Evolutionary conservation across 345 rosid species (phyloP), one percentile per base, ranked within the genome.

Genomic region (Populus ilicifolia): DNA sequence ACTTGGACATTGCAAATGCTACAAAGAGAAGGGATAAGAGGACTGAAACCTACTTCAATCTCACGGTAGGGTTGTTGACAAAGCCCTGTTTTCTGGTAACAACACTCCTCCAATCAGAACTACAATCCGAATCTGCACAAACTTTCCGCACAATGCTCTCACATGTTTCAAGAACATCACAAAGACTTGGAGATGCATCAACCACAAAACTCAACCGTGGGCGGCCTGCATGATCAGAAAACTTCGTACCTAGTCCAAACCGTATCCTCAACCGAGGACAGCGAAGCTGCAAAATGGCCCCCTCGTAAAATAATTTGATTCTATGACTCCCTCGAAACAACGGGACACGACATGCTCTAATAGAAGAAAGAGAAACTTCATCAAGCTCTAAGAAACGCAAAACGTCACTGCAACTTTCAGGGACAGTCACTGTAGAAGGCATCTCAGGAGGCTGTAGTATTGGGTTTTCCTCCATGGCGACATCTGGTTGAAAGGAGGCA

Each of bases 201-300:
- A 87, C 98, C 70, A 93, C 89, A 75, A 91, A 87, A 82, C 77
- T 94, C 80, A 93, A 77, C 63, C 85, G 88, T 63, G 88, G 88
- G 61, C 91, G 84, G 36, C 98, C 94, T 20, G 87, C 78, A 50
- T 75, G 63, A 84, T 93, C 92, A 50, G 61, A 30, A 80, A 74
- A 94, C 87, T 88, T 89, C 23, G 75, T 67, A 63, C 70, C 84
- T 79, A 90, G 43, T 74, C 93, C 95, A 88, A 90, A 91, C 64
- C 91, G 84, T 69, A 91, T 84, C 73, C 81, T 93, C 82, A 91
- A 74, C 71, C 23, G 50, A 72, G 83, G 69, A 82, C 91, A 88
- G 82, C 59, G 81, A 50, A 94, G 91, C 85, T 89, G 95, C 81
- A 94, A 83, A 78, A 48, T 67, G 43, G 66, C 78, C 69, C 83